phyloP scores from a whole-genome alignment of 805 yeast genomes.

The Torulaspora quercuum region DNA sequence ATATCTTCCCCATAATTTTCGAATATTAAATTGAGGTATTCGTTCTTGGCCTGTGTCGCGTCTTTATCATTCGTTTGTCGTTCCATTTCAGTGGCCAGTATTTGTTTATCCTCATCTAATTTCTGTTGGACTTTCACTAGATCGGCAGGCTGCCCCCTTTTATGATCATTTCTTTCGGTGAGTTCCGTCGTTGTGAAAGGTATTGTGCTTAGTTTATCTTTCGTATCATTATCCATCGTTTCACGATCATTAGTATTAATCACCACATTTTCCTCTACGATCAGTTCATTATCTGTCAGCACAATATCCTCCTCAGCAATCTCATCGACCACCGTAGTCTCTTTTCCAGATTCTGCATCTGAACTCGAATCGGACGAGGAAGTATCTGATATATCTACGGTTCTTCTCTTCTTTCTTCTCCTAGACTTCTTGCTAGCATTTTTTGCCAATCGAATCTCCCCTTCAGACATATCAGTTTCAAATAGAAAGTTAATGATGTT shows the following conservation, averaged over 20 bases:
- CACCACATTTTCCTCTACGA: constrained; percentile 18
- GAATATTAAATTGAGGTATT: constrained; percentile 55
- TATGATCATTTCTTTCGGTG: constrained; percentile 25
- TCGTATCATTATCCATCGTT: constrained; percentile 21
- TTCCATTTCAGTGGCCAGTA: constrained; percentile 6
- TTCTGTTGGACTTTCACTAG: constrained; percentile 32
- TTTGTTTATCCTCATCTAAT: constrained; percentile 29
- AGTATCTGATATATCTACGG: constrained; percentile 63
- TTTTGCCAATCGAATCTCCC: constrained; percentile 21
- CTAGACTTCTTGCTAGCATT: constrained; percentile 40
- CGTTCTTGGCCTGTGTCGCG: constrained; percentile 41
- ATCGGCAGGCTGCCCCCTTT: constrained; percentile 28
- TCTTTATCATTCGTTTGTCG: constrained; percentile 1
- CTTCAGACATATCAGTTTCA: constrained; percentile 33
- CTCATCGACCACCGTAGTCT: constrained; percentile 10
- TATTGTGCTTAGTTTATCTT: constrained; percentile 22
- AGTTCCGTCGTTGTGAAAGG: constrained; percentile 38
- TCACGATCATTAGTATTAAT: constrained; percentile 14
- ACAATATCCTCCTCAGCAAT: constrained; percentile 24
- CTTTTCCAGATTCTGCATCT: constrained; percentile 20
- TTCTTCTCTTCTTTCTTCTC: constrained; percentile 77
- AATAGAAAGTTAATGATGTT: too few species aligned
- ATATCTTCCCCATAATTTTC: constrained; percentile 58
- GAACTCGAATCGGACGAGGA: constrained; percentile 45
- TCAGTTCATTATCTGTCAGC: constrained; percentile 36